Evolutionary conservation across 371 early-diverging fungal species (phyloP), one percentile per base, ranked within the genome.

Genomic region (Coemansia sp.): DNA sequence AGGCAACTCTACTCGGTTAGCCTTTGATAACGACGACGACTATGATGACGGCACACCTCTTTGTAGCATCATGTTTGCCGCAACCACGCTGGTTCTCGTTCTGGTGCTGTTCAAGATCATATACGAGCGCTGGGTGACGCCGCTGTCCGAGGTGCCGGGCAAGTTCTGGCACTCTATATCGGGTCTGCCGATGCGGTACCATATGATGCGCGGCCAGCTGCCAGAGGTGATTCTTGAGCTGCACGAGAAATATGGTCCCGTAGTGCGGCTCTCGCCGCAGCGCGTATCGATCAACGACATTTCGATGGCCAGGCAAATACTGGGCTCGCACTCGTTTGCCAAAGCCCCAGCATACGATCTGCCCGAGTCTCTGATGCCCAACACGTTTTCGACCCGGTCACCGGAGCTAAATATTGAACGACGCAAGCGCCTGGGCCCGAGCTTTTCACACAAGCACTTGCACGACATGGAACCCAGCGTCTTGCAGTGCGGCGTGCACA

Each of bases 61-160:
- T 0, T 39, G 55, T 61, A 70, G 66, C 50, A 59, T 70, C 10
- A 61, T 74, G 71, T 70, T 57, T 20, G 50, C 74, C 2, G 14
- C 35, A 6, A 7, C 50, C 3, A 20, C 71, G 6, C 74, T 74
- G 5, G n/a, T 36, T 0, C 14, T 70, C 4, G 49, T 70, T 1
- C 61, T 74, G 14, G 48, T 45, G 6, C 52, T 61, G 0, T 70
- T 74, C 74, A 74, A 74, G 26, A 26, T 70, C 14, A 54, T 74
- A 31, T 74, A 74, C 59, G 74, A 74, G 55, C 61, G 74, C 14
- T 70, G 71, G 65, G 59, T 74, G 31, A 74, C 74, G 16, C 74
- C 70, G 7, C 52, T 74, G 14, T 50, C 62, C 3, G 26, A 38
- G 8, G 66, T 69, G 0, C 74, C 74, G 1, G 74, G 74, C 1